phyloP scores from a whole-genome alignment of 257 asterid genomes.

The Capsicum chinense region DNA sequence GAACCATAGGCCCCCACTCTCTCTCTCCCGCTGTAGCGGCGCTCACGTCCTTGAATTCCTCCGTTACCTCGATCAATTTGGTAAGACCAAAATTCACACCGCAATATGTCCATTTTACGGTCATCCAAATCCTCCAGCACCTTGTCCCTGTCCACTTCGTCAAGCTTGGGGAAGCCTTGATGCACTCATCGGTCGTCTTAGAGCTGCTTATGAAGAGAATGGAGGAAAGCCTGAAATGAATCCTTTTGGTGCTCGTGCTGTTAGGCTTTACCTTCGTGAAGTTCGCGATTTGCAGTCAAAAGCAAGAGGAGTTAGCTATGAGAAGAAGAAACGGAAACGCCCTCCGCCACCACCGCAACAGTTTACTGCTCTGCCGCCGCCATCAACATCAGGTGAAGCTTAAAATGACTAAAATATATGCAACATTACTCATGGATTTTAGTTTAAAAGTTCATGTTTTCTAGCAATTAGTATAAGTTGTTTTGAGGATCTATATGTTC shows the following conservation, averaged over 20 bases:
- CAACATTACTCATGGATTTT: not conserved
- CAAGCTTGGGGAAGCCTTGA: conserved; percentile 99
- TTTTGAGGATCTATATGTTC: not conserved
- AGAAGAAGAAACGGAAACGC: conserved; percentile 89
- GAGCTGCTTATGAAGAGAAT: conserved; percentile 93
- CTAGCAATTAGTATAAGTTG: not conserved
- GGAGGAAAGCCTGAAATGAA: conserved; percentile 88
- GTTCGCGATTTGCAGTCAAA: conserved; percentile 88
- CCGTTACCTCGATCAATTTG: conserved; percentile 91
- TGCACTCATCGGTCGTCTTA: conserved; percentile 81
- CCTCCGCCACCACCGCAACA: conserved; percentile 41
- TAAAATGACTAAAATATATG: not conserved
- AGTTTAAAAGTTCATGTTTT: not conserved
- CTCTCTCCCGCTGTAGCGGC: conserved; percentile 89
- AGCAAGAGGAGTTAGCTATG: conserved; percentile 91
- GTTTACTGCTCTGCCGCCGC: conserved; percentile 27
- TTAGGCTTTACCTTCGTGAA: conserved; percentile 83
- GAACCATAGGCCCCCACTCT: conserved; percentile 93
- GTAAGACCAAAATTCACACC: conserved; percentile 83
- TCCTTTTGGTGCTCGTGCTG: conserved; percentile 92
- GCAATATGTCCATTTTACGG: conserved; percentile 91
- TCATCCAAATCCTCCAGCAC: conserved; percentile 89
- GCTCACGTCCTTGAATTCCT: conserved; percentile 94
- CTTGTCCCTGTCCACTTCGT: conserved; percentile 94
- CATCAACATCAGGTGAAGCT: conserved; percentile 45